phyloP scores from a whole-genome alignment of 2,329 filamentous ascomycete species.

The Cryphonectria nitschkei region DNA sequence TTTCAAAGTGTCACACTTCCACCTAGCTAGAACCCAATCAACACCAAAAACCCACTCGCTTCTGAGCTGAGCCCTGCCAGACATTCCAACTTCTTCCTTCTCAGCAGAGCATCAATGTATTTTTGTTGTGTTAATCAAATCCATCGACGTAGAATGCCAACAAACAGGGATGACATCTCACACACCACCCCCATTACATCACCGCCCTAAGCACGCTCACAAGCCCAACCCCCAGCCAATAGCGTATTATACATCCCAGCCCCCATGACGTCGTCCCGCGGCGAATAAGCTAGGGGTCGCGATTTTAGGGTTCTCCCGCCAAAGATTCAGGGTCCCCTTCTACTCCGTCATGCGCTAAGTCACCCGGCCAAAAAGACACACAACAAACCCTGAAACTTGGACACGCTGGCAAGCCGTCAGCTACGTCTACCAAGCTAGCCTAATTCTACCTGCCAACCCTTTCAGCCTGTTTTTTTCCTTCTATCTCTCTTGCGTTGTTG shows the following conservation, averaged over 20 bases:
- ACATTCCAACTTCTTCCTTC: background rate
- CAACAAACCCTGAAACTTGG: background rate
- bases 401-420: background rate
- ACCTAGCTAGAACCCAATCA: background rate
- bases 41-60: background rate
- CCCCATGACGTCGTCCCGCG: slow-evolving; percentile 8
- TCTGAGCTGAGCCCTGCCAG: background rate
- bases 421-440: too few relatives aligned
- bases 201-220: background rate
- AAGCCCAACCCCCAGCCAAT: slow-evolving; percentile 5
- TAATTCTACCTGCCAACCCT: background rate
- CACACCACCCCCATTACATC: background rate
- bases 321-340: slow-evolving; percentile 7
- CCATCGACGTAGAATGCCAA: too few relatives aligned
- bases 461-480: background rate
- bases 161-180: background rate
- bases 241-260: slow-evolving; percentile 6
- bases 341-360: background rate
- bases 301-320: background rate
- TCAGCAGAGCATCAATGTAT: background rate
- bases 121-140: background rate
- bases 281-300: background rate
- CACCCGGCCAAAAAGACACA: background rate
- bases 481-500: too few relatives aligned
- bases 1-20: background rate